These are phyloP conservation scores for Bjerkandera adusta DNA, from an alignment of 1,284 basidiomycete genomes.

Conservation along the genomic window DNA sequence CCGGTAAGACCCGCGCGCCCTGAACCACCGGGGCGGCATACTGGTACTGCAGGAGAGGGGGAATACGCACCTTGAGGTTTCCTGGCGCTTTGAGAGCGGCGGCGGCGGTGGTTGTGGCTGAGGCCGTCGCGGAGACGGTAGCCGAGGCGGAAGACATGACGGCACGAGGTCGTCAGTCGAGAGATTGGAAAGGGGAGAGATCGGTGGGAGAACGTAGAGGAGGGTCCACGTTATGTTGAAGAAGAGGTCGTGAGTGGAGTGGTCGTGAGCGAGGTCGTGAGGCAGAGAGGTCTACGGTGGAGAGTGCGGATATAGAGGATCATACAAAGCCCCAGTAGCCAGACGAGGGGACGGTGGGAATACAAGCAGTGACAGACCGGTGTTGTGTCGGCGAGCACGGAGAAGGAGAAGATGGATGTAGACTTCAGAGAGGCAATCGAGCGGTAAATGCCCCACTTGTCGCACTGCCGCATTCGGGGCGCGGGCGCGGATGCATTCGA, in stretches of 20 bases:
- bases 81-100: conserved; percentile 35
- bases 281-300: not conserved
- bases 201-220: not conserved
- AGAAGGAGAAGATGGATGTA: not conserved
- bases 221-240: not conserved
- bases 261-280: conserved; percentile 1
- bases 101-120: conserved; percentile 31
- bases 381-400: not conserved
- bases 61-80: conserved; percentile 39
- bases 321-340: conserved; percentile 4
- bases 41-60: conserved; percentile 4
- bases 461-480: not conserved
- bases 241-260: not conserved
- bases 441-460: too few species aligned
- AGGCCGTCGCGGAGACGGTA: conserved; percentile 32
- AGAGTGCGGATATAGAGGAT: not conserved
- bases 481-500: not conserved
- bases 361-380: not conserved
- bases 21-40: not conserved
- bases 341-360: conserved; percentile 2
- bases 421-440: not conserved
- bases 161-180: conserved; percentile 13
- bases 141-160: conserved; percentile 35
- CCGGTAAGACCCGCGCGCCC: too few species aligned
- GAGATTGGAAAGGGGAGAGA: not conserved